Evolutionary conservation across 1,284 basidiomycete species (phyloP).

Genomic region (Papiliotrema terrestris): DNA sequence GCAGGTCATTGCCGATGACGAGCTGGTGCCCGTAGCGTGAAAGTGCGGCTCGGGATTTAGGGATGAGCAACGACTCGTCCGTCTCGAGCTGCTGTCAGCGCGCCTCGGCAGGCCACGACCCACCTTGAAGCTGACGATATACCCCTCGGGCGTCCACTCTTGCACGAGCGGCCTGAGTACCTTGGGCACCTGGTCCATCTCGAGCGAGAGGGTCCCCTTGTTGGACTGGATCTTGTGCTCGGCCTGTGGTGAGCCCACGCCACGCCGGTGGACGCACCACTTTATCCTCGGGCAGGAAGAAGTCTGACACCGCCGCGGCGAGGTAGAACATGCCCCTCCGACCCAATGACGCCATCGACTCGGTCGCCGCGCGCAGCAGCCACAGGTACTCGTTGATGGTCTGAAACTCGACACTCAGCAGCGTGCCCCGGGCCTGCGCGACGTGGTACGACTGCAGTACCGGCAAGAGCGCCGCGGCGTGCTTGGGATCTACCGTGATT

Average conservation of each 20-base stretch:
- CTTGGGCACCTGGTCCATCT: slow-evolving; percentile 99
- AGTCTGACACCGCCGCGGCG: slow-evolving; percentile 96
- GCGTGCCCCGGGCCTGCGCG: slow-evolving; percentile 66
- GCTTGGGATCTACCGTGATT: slow-evolving; percentile 65
- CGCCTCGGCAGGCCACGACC: slow-evolving; percentile 2
- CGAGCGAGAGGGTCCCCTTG: slow-evolving; percentile 84
- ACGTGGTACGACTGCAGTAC: slow-evolving; percentile 78
- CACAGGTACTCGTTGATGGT: slow-evolving; percentile 97
- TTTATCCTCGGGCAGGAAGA: slow-evolving; percentile 86
- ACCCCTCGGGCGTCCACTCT: slow-evolving; percentile 89
- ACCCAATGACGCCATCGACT: slow-evolving; percentile 58
- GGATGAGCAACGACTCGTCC: slow-evolving; percentile 74
- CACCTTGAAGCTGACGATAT: slow-evolving; percentile 95
- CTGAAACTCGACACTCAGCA: slow-evolving; percentile 86
- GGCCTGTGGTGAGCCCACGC: slow-evolving; percentile 56
- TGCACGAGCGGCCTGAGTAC: slow-evolving; percentile 87
- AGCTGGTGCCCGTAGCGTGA: slow-evolving; percentile 95
- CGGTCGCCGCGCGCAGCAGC: slow-evolving; percentile 75
- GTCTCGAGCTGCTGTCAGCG: slow-evolving; percentile 74
- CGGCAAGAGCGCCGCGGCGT: slow-evolving; percentile 59
- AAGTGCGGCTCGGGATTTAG: slow-evolving; percentile 83
- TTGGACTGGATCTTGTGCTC: slow-evolving; percentile 98
- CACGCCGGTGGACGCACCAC: slow-evolving; percentile 59
- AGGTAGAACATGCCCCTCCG: slow-evolving; percentile 87
- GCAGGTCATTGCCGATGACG: slow-evolving; percentile 92